Evolutionary conservation across 441 rosid species (phyloP), one percentile per base, ranked within the genome.

Genomic region (Gossypium davidsonii): DNA sequence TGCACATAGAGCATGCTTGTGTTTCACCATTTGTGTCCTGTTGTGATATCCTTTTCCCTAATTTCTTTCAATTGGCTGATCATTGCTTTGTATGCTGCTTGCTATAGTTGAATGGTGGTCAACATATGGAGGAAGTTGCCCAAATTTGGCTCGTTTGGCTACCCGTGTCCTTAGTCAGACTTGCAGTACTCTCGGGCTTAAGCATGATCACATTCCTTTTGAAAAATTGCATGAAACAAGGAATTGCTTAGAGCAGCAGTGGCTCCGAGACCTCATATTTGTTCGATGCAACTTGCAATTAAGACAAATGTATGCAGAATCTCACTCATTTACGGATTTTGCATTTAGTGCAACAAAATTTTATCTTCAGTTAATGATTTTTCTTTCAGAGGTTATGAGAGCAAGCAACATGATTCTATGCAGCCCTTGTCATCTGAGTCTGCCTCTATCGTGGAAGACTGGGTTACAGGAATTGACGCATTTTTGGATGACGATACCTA

Each of bases 81-180:
- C 60, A 42, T 23, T 0, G 0, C 23, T 51, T 49, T 6, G 8
- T 62, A 39, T 56, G 3, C 52, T 60, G n/a, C 61, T 58, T 81
- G 73, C 77, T 73, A 25, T 73, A 95, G 99, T 86, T 77, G 98
- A 95, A 78, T 95, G 99, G 99, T 95, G 99, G 99, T 85, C 91
- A 74, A 85, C 97, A 4, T 93, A 90, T 77, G 98, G 95, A 56
- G 98, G 94, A 77, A 86, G 91, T 73, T 92, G 99, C 82, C 91
- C 93, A 46, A 90, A 95, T 81, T 85, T 95, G 87, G 80, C 91
- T 68, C 90, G 90, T 37, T 75, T 95, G 76, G 98, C 98, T 0
- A 71, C 82, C 66, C 94, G 92, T 7, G 83, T 95, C 68, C 86
- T 92, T 67, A 84, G 90, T 75, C 99, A 95, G 83, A 84, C 98